Evolutionary conservation across 2,329 filamentous ascomycete genomes (phyloP), one percentile per base, ranked within the genome.

Genomic region (Ophiostoma sp.): DNA sequence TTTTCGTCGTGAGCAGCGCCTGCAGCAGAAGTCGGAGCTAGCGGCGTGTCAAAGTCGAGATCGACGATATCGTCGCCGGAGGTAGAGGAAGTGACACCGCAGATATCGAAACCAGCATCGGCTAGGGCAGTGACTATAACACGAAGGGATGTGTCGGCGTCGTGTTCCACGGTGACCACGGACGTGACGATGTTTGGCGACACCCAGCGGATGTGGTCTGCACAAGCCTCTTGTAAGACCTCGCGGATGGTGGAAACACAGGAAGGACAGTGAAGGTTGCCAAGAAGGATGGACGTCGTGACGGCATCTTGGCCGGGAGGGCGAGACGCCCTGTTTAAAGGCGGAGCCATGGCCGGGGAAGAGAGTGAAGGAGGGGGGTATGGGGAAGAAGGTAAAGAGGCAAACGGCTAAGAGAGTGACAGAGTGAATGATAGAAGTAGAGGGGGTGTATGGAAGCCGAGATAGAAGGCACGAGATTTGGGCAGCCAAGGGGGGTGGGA

Each of bases 221-320:
- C 78, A 76, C 82, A 87, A 25, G 80, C 80, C 61, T 83, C 85
- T 74, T 80, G 84, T 74, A 94, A 82, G 74, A 87, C 85, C 71
- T 86, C 83, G 78, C 89, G 85, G 78, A 94, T 93, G 76, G 87
- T 85, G 48, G 88, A 87, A 69, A 93, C 89, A 80, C 92, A 94
- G 74, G 91, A 92, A 17, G 91, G 90, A 82, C 92, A 94, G 82
- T 94, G 92, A n/a, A 94, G 85, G 80, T 94, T 94, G 75, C 87
- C 88, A 77, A 94, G 84, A 75, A 93, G 85, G 78, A 91, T 89
- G 45, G 88, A 90, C 1, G 88, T 91, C 15, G 85, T 87, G 74
- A 84, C 80, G 74, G 76, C 70, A 74, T 75, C 33, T 25, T 73
- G 64, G 17, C 11, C 28, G 15, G 12, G 31, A 64, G 72, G 72